Base-by-base conservation (phyloP, 768 basidiomycete genomes). In the Naganishia onofrii region DNA sequence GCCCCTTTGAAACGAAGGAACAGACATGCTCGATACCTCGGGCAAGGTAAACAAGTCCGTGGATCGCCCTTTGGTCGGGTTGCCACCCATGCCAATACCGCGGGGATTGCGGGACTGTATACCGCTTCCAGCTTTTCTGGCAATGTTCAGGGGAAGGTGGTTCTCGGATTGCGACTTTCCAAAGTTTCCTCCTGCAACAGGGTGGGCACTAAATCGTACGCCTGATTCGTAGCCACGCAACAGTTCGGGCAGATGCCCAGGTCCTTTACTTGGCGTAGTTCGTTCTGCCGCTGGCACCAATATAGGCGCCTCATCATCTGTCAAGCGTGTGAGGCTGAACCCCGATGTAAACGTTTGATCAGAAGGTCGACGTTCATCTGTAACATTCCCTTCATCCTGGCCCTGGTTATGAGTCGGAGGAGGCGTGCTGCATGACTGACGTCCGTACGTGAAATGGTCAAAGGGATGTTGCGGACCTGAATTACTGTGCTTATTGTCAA, bases 341-440 rank as follows among this genome's bases (percentile, higher is more conserved):
- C 60, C 38, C 0, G 60, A 63, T 26, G 36, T 63, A 28, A 63
- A 63, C 9, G 60, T 63, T 44, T 63, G 60, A 17, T 63, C 38
- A 8, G 60, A 63, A 10, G 38, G 38, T 0, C 60, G 60, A 5
- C 60, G 36, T 34, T 29, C 54, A 8, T 55, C 54, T 29, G 7
- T 21, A 6, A 19, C 3, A 6, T 55, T 19, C 32, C 21, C 19
- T 2, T 31, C 7, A 7, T 29, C 54, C 29, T 29, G 54, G 12
- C 15, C 29, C 28, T 55, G 29, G 3, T 2, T 29, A 17, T 51
- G n/a, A 6, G 23, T n/a, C 48, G 48, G 1, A 13, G 23, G 3
- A n/a, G 48, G n/a, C n/a, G 48, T 23, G 21, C 12, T n/a, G 3
- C 13, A 17, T 7, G 48, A 51, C 48, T 51, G 48, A 51, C 21